Evolutionary conservation across 2,329 filamentous ascomycete genomes (phyloP).

Genomic region (Uncinocarpus reesii): DNA sequence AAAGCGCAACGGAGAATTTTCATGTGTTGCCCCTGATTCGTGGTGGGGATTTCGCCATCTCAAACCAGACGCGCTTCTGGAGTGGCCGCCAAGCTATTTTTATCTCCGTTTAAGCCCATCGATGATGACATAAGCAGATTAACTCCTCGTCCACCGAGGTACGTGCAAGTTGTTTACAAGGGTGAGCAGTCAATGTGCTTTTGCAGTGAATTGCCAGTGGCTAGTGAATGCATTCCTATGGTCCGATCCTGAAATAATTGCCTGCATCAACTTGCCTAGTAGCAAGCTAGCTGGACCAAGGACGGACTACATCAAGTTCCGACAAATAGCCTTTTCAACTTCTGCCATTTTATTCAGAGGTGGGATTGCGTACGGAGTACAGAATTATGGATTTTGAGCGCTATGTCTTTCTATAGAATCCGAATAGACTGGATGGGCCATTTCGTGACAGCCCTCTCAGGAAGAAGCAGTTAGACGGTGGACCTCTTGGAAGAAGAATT

Average conservation of each 20-base stretch:
- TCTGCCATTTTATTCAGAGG: no score
- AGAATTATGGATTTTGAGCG: neutral
- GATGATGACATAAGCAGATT: neutral
- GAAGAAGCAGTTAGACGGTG: constrained; percentile 46
- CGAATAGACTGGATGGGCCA: neutral
- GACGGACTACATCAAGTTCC: no score
- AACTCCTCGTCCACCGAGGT: no score
- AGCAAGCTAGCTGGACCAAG: no score
- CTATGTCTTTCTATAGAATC: neutral
- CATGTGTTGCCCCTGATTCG: neutral
- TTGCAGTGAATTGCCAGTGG: no score
- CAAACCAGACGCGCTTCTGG: neutral
- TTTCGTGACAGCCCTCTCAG: neutral
- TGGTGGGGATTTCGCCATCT: neutral
- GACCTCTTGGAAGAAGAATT: constrained; percentile 88
- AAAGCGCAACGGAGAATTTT: constrained; percentile 4
- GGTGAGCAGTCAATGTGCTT: no score
- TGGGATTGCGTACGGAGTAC: no score
- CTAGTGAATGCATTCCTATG: no score
- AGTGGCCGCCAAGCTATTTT: neutral
- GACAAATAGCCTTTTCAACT: no score
- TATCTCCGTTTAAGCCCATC: neutral
- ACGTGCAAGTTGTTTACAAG: no score
- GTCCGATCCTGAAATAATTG: no score
- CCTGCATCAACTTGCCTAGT: no score